These are phyloP conservation scores for Rhododendron kiyosumense DNA, from an alignment of 148 eudicot species.

Conservation along the genomic window DNA sequence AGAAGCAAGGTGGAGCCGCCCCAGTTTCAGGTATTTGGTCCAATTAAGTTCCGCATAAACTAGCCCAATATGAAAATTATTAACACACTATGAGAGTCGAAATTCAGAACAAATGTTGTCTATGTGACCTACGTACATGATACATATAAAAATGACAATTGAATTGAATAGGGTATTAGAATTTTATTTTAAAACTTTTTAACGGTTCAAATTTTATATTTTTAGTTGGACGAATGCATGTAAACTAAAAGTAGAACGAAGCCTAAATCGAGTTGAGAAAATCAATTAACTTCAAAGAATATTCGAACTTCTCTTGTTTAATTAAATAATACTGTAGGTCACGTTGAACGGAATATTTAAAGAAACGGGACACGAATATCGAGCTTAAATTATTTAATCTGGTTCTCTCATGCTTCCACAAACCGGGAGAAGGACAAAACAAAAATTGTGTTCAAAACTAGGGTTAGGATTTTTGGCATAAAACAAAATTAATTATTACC, in stretches of 20 bases:
- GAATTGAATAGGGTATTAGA: background rate
- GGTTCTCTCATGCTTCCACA: background rate
- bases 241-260: background rate
- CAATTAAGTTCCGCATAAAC: background rate
- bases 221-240: background rate
- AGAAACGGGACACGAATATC: background rate
- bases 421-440: slow-evolving; percentile 1
- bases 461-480: slow-evolving; percentile 12
- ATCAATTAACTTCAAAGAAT: background rate
- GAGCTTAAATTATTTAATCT: background rate
- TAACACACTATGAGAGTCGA: background rate
- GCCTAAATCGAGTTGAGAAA: background rate
- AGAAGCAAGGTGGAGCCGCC: too few species aligned
- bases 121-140: background rate
- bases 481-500: slow-evolving; percentile 26
- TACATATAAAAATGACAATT: background rate
- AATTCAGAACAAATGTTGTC: background rate
- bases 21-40: background rate
- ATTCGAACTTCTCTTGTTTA: background rate
- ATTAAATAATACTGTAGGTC: background rate
- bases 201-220: background rate
- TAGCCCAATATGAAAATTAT: background rate
- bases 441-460: slow-evolving; percentile 4
- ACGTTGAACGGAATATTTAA: background rate
- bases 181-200: background rate